Percentiles rank a stretch among this genome's conserved stretches.
These are phyloP conservation scores for Serendipita sp. DNA, from an alignment of 768 basidiomycete genomes.

Conservation along the genomic window DNA sequence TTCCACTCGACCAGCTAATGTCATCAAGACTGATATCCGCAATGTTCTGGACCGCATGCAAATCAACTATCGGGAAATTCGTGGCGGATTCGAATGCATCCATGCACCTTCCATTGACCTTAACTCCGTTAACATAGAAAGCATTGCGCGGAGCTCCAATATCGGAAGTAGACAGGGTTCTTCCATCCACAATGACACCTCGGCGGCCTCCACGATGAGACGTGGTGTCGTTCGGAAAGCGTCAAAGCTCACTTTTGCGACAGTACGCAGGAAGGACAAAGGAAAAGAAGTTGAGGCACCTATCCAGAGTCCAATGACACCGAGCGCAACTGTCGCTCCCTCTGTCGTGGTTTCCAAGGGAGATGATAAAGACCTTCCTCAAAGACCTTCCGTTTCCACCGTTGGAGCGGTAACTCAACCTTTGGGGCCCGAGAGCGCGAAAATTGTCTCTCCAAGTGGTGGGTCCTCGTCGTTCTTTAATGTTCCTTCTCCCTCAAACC, in stretches of 20 bases:
- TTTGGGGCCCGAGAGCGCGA: constrained; percentile 27
- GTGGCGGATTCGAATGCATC: constrained; percentile 89
- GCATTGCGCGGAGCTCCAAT: neutral
- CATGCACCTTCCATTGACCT: constrained; percentile 90
- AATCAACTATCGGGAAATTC: constrained; percentile 82
- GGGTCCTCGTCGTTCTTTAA: constrained; percentile 81
- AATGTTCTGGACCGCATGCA: constrained; percentile 88
- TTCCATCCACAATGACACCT: constrained; percentile 14
- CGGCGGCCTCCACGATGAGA: constrained; percentile 26
- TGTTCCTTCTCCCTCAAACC: constrained; percentile 40
- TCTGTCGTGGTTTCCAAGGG: constrained; percentile 4
- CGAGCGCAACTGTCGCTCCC: neutral
- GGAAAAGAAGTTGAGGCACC: constrained; percentile 35
- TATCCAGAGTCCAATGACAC: constrained; percentile 11
- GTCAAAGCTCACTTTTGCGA: constrained; percentile 63
- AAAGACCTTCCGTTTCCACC: constrained; percentile 6
- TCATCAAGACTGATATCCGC: constrained; percentile 71
- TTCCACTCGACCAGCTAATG: constrained; percentile 67
- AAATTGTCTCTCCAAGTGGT: constrained; percentile 54
- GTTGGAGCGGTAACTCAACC: constrained; percentile 22
- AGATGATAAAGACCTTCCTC: constrained; percentile 31
- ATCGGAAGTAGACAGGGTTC: constrained; percentile 3
- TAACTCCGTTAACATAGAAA: constrained; percentile 37
- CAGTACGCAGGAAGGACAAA: constrained; percentile 26
- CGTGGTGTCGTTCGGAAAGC: constrained; percentile 55